A percentile compares a stretch with the other conserved stretches of the same genome.
phyloP scores from a whole-genome alignment of 225 moss, liverwort and hornwort genomes.

The Polytrichum commune region DNA sequence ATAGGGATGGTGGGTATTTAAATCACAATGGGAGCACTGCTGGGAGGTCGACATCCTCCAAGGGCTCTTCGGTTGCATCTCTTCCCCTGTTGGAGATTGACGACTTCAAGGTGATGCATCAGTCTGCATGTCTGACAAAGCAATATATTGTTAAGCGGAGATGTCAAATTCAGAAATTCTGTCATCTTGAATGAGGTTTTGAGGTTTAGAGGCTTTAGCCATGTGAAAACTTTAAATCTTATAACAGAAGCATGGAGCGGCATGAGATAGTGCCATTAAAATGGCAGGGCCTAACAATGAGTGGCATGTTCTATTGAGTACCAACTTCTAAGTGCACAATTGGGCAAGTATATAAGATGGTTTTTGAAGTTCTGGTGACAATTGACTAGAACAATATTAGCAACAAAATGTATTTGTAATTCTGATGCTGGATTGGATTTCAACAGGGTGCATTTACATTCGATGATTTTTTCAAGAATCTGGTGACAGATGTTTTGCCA shows the following conservation, averaged over 20 bases:
- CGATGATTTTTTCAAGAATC: conserved; percentile 82
- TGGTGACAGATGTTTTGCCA: conserved; percentile 70
- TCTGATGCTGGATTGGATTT: too few species aligned
- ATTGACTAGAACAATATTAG: too few species aligned
- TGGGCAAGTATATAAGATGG: too few species aligned
- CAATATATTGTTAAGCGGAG: not conserved
- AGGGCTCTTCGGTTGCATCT: conserved; percentile 52
- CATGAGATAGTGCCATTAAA: not conserved
- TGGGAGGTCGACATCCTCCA: conserved; percentile 47
- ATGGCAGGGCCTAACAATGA: not conserved
- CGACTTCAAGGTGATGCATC: conserved; percentile 71
- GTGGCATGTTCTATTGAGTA: too few species aligned
- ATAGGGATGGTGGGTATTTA: conserved; percentile 42
- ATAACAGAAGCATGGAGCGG: not conserved
- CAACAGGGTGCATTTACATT: conserved; percentile 82
- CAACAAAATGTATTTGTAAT: too few species aligned
- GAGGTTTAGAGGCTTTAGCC: too few species aligned
- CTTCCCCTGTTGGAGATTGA: conserved; percentile 60
- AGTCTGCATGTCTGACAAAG: not conserved
- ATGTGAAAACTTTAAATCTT: too few species aligned
- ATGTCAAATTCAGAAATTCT: not conserved
- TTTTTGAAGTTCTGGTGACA: too few species aligned
- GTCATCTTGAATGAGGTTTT: too few species aligned
- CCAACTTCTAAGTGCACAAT: too few species aligned
- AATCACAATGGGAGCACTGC: conserved; percentile 36